Base-by-base conservation (phyloP, 129 eudicot genomes). In the Arctium lappa region DNA sequence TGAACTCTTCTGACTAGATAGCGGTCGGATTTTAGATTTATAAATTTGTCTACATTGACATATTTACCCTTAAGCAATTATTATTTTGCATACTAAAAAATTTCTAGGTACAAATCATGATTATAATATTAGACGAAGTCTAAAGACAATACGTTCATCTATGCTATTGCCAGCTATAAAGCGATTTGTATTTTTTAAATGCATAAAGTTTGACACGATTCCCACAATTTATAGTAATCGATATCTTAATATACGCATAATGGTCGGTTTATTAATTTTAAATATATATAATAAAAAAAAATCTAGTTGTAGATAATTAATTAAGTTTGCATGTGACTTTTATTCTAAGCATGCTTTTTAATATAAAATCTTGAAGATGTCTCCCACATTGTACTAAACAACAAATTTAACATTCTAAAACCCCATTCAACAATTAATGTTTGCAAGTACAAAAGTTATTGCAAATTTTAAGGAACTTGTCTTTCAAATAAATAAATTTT, bases 361-460 rank as follows among this genome's bases (percentile, higher is more conserved):
- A 82, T 83, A 85, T 83, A 83, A 68, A 86, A 86, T 66, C 75
- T 10, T 48, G 85, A 81, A 83, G 83, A 79, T 90, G 91, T 88
- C 84, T 73, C 91, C 88, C 72, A 79, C 82, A 72, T 82, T 79
- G 69, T 74, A 79, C 87, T 84, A 90, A 66, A 85, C 73, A 89
- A 88, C 92, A 85, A 86, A 87, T 30, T 82, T 84, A 81, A 82
- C 94, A 86, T 90, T 85, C 90, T 84, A 73, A 86, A 86, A 74
- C 76, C 36, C 78, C 78, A 81, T 86, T 79, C 84, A 56, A 69
- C 86, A 86, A 22, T 22, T 22, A 22, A 66, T 29, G 83, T 50
- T 77, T 86, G 73, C 86, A 82, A 82, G 86, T 86, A 82, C 86
- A 86, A 86, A 74, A 86, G 83, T 82, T 79, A 73, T 65, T 79